Base-by-base conservation (phyloP, 768 basidiomycete species). In the Psilocybe azurescens region DNA sequence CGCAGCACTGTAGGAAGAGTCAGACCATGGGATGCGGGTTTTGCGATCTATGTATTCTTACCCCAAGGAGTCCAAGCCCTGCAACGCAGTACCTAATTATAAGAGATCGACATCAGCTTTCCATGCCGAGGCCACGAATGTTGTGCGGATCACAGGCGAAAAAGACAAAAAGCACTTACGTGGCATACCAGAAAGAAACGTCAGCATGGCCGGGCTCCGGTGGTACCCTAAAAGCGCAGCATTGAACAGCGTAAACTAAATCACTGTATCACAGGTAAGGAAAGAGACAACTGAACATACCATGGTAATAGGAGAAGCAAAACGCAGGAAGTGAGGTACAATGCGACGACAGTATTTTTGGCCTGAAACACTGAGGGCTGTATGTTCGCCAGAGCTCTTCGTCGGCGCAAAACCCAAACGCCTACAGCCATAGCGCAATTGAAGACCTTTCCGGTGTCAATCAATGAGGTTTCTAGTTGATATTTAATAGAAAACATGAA, bases 101-200 rank as follows among this genome's bases (percentile, higher is more conserved):
- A 44, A 3, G 33, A 16, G 52, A 53, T 53, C 30, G n/a, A 36
- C 33, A 18, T 53, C 52, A 51, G 48, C 20, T n/a, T 24, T 24
- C 46, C 46, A 24, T 33, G 18, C 48, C 20, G 28, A 14, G 36
- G 32, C 54, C 36, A 20, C 32, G 41, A 48, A 52, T 30, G 16
- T 5, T 8, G 24, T 24, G 2, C 24, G 24, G 7, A 24, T 16
- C 29, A 29, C 8, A n/a, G 7, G 7, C 2, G 51, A 4, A 52
- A 52, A 16, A 24, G 10, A 38, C 14, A 36, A 36, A 48, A 51
- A 38, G 9, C 5, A 69, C 74, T 68, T 53, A 77, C 72, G 75
- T 78, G 46, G 77, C 75, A 67, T 78, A 75, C 75, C 77, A 77
- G 60, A 78, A 77, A 7, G 77, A 78, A 13, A 78, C 75, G 59